phyloP scores from a whole-genome alignment of 148 eudicot genomes.

The Cornus controversa region DNA sequence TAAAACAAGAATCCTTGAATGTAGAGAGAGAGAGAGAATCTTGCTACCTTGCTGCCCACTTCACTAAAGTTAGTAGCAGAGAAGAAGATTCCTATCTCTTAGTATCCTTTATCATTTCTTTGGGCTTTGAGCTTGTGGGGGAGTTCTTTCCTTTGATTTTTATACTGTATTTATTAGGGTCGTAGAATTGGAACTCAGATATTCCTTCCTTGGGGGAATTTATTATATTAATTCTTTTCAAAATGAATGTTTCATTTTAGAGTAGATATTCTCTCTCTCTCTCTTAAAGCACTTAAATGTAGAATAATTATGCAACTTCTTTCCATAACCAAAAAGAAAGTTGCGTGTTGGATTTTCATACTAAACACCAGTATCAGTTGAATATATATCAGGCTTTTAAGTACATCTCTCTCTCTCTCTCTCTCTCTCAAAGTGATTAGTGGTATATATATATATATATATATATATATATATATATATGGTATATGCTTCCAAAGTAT shows the following conservation, averaged over 20 bases:
- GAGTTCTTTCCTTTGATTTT: conserved; percentile 38
- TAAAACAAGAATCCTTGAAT: not conserved
- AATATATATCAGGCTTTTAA: no score
- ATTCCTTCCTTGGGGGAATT: conserved; percentile 47
- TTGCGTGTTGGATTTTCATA: conserved; percentile 57
- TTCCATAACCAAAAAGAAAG: conserved; percentile 50
- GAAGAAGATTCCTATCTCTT: conserved; percentile 62
- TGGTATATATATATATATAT: not conserved
- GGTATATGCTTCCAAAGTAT: conserved; percentile 37
- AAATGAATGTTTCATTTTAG: conserved; percentile 38
- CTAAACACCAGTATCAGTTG: conserved; percentile 46
- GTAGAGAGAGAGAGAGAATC: conserved; percentile 50
- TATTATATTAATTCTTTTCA: conserved; percentile 48
- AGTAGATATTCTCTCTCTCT: conserved; percentile 52
- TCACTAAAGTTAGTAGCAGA: conserved; percentile 72
- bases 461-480: no score
- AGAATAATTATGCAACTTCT: conserved; percentile 51
- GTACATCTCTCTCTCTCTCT: no score
- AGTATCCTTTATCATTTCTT: conserved; percentile 48
- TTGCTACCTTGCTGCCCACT: conserved; percentile 75
- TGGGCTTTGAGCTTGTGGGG: conserved; percentile 27
- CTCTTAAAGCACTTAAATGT: conserved; percentile 31
- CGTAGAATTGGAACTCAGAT: conserved; percentile 62
- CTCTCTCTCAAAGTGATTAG: no score
- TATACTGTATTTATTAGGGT: conserved; percentile 18